A percentile compares a stretch with the other conserved stretches of the same genome.
phyloP scores from a whole-genome alignment of 2,329 filamentous ascomycete genomes.

The Aspergillus udagawae region DNA sequence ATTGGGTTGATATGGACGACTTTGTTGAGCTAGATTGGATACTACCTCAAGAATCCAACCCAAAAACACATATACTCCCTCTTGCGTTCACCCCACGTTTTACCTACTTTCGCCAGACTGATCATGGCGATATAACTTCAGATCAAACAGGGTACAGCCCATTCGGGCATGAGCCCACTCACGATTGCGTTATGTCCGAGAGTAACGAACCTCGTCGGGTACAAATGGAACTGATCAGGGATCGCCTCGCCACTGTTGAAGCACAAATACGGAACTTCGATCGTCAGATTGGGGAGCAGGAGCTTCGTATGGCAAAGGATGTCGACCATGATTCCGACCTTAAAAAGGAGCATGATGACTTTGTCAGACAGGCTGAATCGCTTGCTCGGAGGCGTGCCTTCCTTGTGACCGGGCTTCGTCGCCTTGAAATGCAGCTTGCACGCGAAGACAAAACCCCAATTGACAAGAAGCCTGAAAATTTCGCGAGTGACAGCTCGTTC shows the following conservation, averaged over 20 bases:
- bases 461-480: constrained; percentile 37
- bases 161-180: constrained; percentile 89
- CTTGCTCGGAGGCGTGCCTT: constrained; percentile 58
- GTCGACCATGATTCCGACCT: constrained; percentile 46
- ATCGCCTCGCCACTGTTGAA: constrained; percentile 72
- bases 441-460: constrained; percentile 45
- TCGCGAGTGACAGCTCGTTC: constrained; percentile 23
- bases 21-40: constrained; percentile 99
- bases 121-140: constrained; percentile 71
- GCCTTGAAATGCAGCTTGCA: constrained; percentile 49
- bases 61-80: constrained; percentile 89
- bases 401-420: constrained; percentile 55
- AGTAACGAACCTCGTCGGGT: constrained; percentile 85
- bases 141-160: constrained; percentile 79
- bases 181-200: constrained; percentile 91
- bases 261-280: constrained; percentile 73
- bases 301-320: constrained; percentile 58
- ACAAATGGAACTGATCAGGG: constrained; percentile 78
- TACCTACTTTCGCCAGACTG: constrained; percentile 95
- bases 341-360: constrained; percentile 45
- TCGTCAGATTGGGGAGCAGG: constrained; percentile 68
- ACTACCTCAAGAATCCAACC: constrained; percentile 80
- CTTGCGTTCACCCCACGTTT: constrained; percentile 90
- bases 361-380: constrained; percentile 55
- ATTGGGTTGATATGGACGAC: constrained; percentile 99